Evolutionary conservation across 805 yeast species (phyloP), one percentile per base, ranked within the genome.

Genomic region (Myxozyma udenii): DNA sequence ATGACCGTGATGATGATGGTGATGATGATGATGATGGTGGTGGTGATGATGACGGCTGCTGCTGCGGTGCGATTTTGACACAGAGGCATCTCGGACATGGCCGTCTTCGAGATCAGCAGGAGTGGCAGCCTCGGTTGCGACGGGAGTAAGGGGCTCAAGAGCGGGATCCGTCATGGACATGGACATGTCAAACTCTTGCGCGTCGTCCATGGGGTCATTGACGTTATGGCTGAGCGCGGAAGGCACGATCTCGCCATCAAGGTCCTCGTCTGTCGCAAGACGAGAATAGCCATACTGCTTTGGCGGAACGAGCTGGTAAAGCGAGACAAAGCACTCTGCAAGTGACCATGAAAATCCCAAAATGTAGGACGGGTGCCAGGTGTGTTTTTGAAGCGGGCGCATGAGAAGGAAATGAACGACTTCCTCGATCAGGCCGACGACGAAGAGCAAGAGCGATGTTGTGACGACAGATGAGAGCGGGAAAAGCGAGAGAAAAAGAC

Each of bases 291-390:
- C 37, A 44, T 53, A 53, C 44, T 42, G 50, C 35, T 38, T 36
- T 14, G 57, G 54, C 25, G 57, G 57, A 2, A 53, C 51, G 21
- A 53, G 54, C 44, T 53, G 57, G 38, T 32, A 36, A 4, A 53
- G 44, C 18, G 57, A 53, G 25, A 53, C 45, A 3, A 21, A 45
- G 49, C 57, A 53, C 36, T 53, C 57, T 22, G 54, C 54, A 2
- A 53, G 26, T 4, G 57, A 53, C 57, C 57, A 53, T 2, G 57
- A 26, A 12, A 49, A 53, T 11, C 57, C 57, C 3, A 53, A 48
- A 24, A 49, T 35, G 25, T 49, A 53, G 9, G 57, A 44, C 25
- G 26, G 48, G 26, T 53, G 54, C 57, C 57, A 53, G 19, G 48
- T 53, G 24, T 26, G 19, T 25, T 37, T 53, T 23, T 46, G 43